These are phyloP conservation scores for Excoecaria cochinchinensis DNA, from an alignment of 345 rosid genomes.

Conservation along the genomic window DNA sequence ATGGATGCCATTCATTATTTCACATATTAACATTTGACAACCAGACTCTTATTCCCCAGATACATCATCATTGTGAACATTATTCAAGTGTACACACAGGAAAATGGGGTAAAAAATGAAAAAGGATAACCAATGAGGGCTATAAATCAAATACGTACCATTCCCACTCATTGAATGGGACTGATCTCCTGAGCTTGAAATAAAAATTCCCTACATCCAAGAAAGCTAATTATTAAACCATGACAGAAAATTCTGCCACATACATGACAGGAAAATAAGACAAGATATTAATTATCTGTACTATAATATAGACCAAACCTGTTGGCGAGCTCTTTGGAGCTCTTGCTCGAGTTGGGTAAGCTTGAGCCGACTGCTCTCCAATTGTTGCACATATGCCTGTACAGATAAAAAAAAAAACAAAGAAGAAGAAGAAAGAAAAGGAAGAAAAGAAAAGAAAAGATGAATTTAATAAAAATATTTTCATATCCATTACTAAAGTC, in stretches of 20 bases:
- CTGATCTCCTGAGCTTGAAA: slow-evolving; percentile 87
- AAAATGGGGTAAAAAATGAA: background rate
- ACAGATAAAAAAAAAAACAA: background rate
- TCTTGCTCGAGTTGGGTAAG: slow-evolving; percentile 90
- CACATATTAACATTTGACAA: background rate
- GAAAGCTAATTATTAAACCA: slow-evolving; percentile 1
- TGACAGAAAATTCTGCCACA: background rate
- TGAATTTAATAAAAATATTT: background rate
- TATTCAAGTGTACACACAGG: background rate
- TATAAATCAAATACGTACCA: slow-evolving; percentile 40
- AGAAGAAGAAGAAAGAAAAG: no score
- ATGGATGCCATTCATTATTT: background rate
- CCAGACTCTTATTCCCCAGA: background rate
- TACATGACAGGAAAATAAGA: slow-evolving; percentile 5
- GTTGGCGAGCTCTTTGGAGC: slow-evolving; percentile 93
- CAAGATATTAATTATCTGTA: background rate
- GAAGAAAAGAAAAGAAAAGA: no score
- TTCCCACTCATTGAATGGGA: slow-evolving; percentile 88
- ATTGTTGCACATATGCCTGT: slow-evolving; percentile 92
- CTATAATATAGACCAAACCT: slow-evolving; percentile 44
- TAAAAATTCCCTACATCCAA: slow-evolving; percentile 59
- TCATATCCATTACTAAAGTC: no score
- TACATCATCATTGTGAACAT: slow-evolving; percentile 1
- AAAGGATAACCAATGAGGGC: background rate
- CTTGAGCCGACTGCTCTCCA: slow-evolving; percentile 89